Evolutionary conservation across 495 filamentous ascomycete species (phyloP).

Genomic region (Usnea hakonensis): DNA sequence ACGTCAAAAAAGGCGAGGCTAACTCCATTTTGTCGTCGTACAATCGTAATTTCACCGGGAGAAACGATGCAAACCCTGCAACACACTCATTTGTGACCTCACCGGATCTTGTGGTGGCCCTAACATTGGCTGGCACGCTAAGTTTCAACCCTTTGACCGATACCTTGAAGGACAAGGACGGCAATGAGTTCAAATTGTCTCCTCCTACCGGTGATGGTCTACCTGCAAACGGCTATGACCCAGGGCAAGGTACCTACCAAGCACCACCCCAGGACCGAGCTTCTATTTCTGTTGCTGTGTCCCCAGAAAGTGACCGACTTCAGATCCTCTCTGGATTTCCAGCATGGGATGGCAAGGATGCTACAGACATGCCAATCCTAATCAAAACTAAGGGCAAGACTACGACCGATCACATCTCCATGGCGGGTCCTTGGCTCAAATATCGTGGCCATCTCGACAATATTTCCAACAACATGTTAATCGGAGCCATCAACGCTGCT

Average conservation of each 20-base stretch:
- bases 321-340: slow-evolving; percentile 83
- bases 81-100: slow-evolving; percentile 98
- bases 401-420: slow-evolving; percentile 98
- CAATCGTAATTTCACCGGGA: slow-evolving; percentile 99
- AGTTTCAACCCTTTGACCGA: slow-evolving; percentile 98
- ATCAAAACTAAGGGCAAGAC: slow-evolving; percentile 99
- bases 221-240: slow-evolving; percentile 77
- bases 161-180: slow-evolving; percentile 88
- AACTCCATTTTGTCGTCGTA: slow-evolving; percentile 96
- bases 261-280: slow-evolving; percentile 77
- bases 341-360: slow-evolving; percentile 93
- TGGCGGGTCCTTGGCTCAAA: slow-evolving; percentile 99
- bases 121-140: slow-evolving; percentile 82
- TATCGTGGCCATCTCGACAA: slow-evolving; percentile 99
- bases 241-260: slow-evolving; percentile 93
- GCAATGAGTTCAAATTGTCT: slow-evolving; percentile 88
- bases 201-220: slow-evolving; percentile 76
- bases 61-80: slow-evolving; percentile 97
- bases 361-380: slow-evolving; percentile 77
- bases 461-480: slow-evolving; percentile 99
- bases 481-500: slow-evolving; percentile 90
- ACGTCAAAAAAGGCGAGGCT: slow-evolving; percentile 92
- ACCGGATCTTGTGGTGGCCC: slow-evolving; percentile 82
- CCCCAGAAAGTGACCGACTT: slow-evolving; percentile 85
- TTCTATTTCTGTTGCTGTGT: slow-evolving; percentile 69